Evolutionary conservation across 179 eudicot genomes (phyloP), one percentile per base, ranked within the genome.

Genomic region (Beta corolliflora): DNA sequence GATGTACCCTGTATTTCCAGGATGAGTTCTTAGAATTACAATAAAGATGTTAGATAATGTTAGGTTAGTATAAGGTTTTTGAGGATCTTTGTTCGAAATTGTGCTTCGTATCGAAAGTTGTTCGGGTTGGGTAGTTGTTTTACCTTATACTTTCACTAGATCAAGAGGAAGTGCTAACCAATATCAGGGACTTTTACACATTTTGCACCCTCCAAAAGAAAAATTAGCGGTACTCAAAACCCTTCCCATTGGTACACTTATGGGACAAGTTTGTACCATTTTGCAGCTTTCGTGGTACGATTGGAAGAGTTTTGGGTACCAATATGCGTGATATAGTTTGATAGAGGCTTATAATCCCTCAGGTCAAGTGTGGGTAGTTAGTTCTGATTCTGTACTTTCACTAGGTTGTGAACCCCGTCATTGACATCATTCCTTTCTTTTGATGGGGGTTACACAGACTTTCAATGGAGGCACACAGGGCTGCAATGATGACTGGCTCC

Each of bases 401-500:
- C 36, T 58, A 56, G 58, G 53, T 44, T 83, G 25, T 61, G 70
- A 53, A 21, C 50, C 70, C 78, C 73, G 16, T 72, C 81, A 78
- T 81, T 87, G 85, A 87, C 86, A 72, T 48, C 56, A 60, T 80
- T 83, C 73, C 55, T 83, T 76, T 85, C 81, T 64, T 85, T 61
- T 86, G 80, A 84, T 84, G 76, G 86, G 86, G 86, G 79, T 88
- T 87, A 79, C 83, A 88, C 97, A 93, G 97, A 90, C 84, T 69
- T 81, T 76, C 83, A 82, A 92, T 94, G 97, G 97, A 92, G 93
- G 93, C 95, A 88, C 88, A 87, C 79, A 93, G 88, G 7, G 88
- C 90, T 80, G 88, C 97, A 82, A 81, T 89, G 92, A 91, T 90
- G 85, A 79, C 88, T 55, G 85, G 84, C 71, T 88, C 98, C 83